Percentiles rank a stretch among this genome's conserved stretches.
These are phyloP conservation scores for Aureobasidium leucospermi DNA, from an alignment of 2,329 filamentous ascomycete genomes.

Conservation along the genomic window DNA sequence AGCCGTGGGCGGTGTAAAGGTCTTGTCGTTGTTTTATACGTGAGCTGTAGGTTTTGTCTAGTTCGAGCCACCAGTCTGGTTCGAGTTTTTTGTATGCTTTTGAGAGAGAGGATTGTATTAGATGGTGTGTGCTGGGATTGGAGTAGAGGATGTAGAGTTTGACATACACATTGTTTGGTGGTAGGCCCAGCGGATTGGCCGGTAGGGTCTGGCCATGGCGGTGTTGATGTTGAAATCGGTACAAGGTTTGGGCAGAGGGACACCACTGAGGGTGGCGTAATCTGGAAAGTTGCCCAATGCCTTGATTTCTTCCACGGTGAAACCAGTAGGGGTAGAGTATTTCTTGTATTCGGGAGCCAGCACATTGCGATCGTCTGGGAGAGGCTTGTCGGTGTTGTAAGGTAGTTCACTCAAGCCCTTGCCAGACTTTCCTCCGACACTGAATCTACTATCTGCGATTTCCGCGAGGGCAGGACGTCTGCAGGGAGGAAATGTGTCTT, in stretches of 20 bases:
- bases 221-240: conserved; percentile 59
- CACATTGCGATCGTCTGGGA: conserved; percentile 21
- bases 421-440: conserved; percentile 23
- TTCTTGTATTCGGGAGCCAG: conserved; percentile 18
- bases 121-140: background rate
- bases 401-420: conserved; percentile 21
- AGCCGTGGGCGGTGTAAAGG: conserved; percentile 57
- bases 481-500: conserved; percentile 46
- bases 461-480: conserved; percentile 40
- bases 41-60: conserved; percentile 63
- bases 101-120: background rate
- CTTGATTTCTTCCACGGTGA: conserved; percentile 62
- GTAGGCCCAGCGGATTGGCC: conserved; percentile 76
- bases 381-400: conserved; percentile 18
- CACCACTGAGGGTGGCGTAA: conserved; percentile 66
- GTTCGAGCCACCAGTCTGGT: conserved; percentile 80
- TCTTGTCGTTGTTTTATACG: conserved; percentile 62
- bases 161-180: conserved; percentile 84
- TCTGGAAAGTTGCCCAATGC: conserved; percentile 70
- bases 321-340: conserved; percentile 54
- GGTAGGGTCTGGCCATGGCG: conserved; percentile 65
- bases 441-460: conserved; percentile 22
- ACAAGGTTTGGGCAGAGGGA: conserved; percentile 61
- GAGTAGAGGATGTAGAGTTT: background rate
- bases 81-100: conserved; percentile 71